Percentiles rank a stretch among this genome's conserved stretches.
Evolutionary conservation across 768 basidiomycete species (phyloP).

Genomic region (Ephemerocybe angulata): DNA sequence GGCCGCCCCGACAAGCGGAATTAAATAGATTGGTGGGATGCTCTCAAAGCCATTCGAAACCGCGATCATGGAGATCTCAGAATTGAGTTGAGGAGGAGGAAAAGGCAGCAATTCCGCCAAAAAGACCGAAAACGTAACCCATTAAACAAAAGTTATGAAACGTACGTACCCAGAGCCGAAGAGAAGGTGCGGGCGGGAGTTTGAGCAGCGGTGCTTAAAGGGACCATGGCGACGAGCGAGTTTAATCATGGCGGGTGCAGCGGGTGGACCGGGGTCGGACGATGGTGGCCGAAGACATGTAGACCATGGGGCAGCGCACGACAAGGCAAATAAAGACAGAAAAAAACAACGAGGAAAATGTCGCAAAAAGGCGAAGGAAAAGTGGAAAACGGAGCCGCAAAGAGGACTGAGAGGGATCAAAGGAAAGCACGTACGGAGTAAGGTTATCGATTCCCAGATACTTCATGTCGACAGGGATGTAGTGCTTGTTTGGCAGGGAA

Average conservation of each 20-base stretch:
- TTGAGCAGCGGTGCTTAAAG: neutral
- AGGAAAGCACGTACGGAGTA: slow-evolving; percentile 50
- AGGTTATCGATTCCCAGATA: slow-evolving; percentile 70
- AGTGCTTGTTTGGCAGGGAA: slow-evolving; percentile 90
- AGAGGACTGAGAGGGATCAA: neutral
- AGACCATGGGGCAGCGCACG: too few relatives aligned
- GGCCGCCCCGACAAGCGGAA: too few relatives aligned
- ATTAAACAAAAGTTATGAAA: neutral
- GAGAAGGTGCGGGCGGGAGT: neutral
- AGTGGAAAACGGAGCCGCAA: neutral
- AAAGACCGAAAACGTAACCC: neutral
- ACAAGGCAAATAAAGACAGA: too few relatives aligned
- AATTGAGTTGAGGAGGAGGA: too few relatives aligned
- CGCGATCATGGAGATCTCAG: too few relatives aligned
- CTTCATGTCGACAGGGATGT: slow-evolving; percentile 81
- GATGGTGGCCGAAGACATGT: neutral
- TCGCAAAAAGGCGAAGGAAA: neutral
- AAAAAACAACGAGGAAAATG: too few relatives aligned
- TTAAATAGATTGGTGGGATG: too few relatives aligned
- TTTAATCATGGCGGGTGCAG: too few relatives aligned
- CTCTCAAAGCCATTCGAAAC: too few relatives aligned
- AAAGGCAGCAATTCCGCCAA: neutral
- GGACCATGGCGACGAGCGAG: neutral
- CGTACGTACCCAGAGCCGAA: neutral
- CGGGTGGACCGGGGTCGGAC: too few relatives aligned